Evolutionary conservation across 1,139 yeast genomes (phyloP).

Genomic region (Taphrina flavorubra): DNA sequence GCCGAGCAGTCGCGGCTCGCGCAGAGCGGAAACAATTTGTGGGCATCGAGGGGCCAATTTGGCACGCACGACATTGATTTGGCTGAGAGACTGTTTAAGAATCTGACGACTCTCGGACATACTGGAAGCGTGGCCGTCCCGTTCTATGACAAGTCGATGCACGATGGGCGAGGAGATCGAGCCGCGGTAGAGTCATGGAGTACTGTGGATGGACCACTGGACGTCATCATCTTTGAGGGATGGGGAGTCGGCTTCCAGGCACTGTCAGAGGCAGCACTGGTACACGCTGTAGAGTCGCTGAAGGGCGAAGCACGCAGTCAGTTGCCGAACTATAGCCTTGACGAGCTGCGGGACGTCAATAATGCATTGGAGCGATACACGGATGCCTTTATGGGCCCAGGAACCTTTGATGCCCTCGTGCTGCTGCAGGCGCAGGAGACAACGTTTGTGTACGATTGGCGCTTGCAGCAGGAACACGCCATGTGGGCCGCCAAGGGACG

Average conservation of each 20-base stretch:
- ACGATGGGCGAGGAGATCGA: constrained; percentile 80
- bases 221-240: constrained; percentile 82
- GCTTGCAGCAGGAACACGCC: constrained; percentile 81
- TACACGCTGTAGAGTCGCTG: constrained; percentile 7
- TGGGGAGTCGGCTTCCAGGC: constrained; percentile 84
- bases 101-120: constrained; percentile 48
- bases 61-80: constrained; percentile 83
- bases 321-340: constrained; percentile 46
- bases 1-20: constrained; percentile 62
- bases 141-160: constrained; percentile 76
- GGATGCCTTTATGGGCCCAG: constrained; percentile 9
- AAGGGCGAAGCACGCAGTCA: constrained; percentile 28
- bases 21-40: constrained; percentile 33
- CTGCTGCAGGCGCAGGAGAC: constrained; percentile 65
- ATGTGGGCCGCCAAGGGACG: constrained; percentile 60
- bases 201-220: constrained; percentile 51
- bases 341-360: constrained; percentile 51
- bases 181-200: constrained; percentile 50
- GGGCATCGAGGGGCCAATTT: constrained; percentile 65
- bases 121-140: constrained; percentile 60
- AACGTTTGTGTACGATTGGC: constrained; percentile 75
- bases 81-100: constrained; percentile 50
- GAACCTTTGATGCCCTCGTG: constrained; percentile 56
- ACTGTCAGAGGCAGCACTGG: constrained; percentile 48
- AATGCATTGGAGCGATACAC: constrained; percentile 56